Evolutionary conservation across 768 basidiomycete genomes (phyloP), one percentile per base, ranked within the genome.

Genomic region (Amanita rubescens): DNA sequence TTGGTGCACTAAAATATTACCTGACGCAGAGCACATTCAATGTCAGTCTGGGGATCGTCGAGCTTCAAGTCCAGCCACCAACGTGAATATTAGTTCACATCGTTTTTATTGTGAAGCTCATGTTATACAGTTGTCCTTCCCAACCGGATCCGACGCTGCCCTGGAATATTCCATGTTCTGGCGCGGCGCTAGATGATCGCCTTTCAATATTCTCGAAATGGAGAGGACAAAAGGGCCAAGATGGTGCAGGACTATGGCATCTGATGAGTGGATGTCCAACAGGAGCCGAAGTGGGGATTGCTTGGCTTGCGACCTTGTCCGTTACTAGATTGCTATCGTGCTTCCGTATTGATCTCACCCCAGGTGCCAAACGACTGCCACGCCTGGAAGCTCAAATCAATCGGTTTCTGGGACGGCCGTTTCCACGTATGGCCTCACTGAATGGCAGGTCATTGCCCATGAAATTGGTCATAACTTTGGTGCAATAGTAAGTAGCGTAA

Each of bases 401-500:
- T 64, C 77, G 30, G 87, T 91, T 34, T 87, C 84, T 22, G 91
- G 91, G 9, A 87, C 90, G 1, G 90, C 81, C 3, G 90, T 94
- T 1, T 87, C 88, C 4, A 90, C 89, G 1, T 75, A 82, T 6
- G 83, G 86, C 3, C 73, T 79, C 44, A 83, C 82, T 1, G 90
- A 93, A 64, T 90, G 86, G 84, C 86, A 90, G 65, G 85, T 90
- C 46, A 74, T 90, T 27, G 78, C 87, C 20, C 89, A 92, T 65
- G 89, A 91, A 65, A 87, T 83, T 53, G 88, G 88, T 14, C 87
- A 89, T 66, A 94, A 92, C 62, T 91, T 94, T 68, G 90, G 92
- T 44, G 90, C 90, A 15, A 92, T 92, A 57, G 85, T 88, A 61
- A 69, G 85, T 78, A 39, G 37, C 20, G 34, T 60, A n/a, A 12